Evolutionary conservation across 2,329 filamentous ascomycete genomes (phyloP).

Genomic region (Beauveria sp.): DNA sequence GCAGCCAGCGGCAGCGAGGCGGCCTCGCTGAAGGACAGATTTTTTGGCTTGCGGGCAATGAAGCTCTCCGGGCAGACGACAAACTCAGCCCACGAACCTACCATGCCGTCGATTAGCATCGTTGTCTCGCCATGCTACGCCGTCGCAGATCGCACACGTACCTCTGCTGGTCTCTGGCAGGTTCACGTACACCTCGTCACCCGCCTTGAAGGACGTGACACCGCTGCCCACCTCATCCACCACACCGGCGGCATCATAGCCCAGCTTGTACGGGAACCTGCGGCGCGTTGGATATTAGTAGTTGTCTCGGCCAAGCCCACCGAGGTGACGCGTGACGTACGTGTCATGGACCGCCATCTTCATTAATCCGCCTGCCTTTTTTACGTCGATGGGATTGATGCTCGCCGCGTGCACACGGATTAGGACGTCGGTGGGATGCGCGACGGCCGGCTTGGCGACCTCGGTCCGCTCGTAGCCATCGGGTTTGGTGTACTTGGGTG

Average conservation of each 20-base stretch:
- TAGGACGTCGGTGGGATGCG: slow-evolving; percentile 18
- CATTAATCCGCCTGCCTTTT: slow-evolving; percentile 28
- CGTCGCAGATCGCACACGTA: not conserved
- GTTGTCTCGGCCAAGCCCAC: too few relatives aligned
- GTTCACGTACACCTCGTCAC: slow-evolving; percentile 15
- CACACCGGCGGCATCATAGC: slow-evolving; percentile 5
- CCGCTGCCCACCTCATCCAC: not conserved
- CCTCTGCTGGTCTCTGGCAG: slow-evolving; percentile 18
- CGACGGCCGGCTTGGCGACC: slow-evolving; percentile 18
- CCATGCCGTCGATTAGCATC: not conserved
- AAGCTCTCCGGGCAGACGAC: slow-evolving; percentile 23
- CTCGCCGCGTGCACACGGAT: slow-evolving; percentile 36
- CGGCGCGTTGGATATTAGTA: too few relatives aligned
- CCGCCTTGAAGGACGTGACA: not conserved
- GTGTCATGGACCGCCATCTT: slow-evolving; percentile 25
- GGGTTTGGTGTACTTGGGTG: slow-evolving; percentile 16
- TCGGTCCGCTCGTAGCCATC: slow-evolving; percentile 15
- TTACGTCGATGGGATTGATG: slow-evolving; percentile 38
- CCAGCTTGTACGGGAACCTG: slow-evolving; percentile 11
- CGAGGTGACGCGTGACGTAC: slow-evolving; percentile 16
- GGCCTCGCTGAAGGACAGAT: slow-evolving; percentile 33
- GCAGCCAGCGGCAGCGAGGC: slow-evolving; percentile 36
- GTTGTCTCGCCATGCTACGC: not conserved
- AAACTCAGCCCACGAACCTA: slow-evolving; percentile 31
- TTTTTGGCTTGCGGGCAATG: slow-evolving; percentile 31